A percentile compares a stretch with the other conserved stretches of the same genome.
These are phyloP conservation scores for Ocimum tenuiflorum DNA, from an alignment of 257 asterid genomes.

Conservation along the genomic window DNA sequence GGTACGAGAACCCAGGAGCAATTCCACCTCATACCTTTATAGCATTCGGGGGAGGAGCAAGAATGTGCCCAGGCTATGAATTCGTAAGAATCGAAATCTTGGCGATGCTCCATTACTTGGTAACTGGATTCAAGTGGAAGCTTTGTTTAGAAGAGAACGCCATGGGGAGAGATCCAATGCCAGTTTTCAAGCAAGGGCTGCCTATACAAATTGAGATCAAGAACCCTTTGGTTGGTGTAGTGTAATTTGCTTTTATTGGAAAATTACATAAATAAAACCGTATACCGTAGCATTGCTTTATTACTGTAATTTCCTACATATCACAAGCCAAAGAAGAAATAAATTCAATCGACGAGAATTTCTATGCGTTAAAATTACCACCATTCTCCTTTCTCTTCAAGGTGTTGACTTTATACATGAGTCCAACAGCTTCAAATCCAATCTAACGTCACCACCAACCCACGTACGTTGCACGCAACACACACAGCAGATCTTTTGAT, in stretches of 20 bases:
- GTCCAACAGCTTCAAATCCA: background rate
- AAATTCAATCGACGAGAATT: background rate
- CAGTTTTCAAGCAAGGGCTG: conserved; percentile 15
- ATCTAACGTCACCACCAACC: background rate
- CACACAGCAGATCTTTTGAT: background rate
- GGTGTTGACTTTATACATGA: conserved; percentile 5
- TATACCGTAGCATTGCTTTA: background rate
- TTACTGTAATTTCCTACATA: background rate
- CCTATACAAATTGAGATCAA: background rate
- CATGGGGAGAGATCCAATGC: conserved; percentile 20
- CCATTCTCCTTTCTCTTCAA: background rate
- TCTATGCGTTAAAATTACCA: no score
- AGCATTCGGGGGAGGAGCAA: conserved; percentile 18
- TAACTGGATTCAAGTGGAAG: conserved; percentile 15
- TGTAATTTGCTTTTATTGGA: background rate
- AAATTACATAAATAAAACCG: background rate
- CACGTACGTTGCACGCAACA: background rate
- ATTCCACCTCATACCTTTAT: conserved; percentile 1
- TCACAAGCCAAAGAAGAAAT: background rate
- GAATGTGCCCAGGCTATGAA: conserved; percentile 11
- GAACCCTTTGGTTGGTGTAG: background rate
- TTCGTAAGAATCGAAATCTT: conserved; percentile 13
- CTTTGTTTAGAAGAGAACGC: conserved; percentile 5
- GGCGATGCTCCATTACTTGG: conserved; percentile 16
- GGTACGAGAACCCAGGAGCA: background rate